These are phyloP conservation scores for Backusella liffmaniae DNA, from an alignment of 192 early-diverging fungal species.

Conservation along the genomic window DNA sequence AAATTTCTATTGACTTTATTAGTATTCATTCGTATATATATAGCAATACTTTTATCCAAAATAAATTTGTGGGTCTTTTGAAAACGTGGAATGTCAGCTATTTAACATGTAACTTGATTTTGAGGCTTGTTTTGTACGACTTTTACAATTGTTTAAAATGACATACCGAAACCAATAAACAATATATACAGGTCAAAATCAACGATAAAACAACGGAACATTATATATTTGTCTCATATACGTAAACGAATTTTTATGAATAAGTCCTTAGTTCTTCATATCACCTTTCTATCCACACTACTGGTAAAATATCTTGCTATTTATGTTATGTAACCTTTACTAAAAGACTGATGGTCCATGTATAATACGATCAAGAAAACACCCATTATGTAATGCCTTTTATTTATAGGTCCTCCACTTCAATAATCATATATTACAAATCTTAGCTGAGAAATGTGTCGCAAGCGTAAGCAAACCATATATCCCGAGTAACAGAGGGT, in stretches of 20 bases:
- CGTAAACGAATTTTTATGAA: no score
- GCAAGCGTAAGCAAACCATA: no score
- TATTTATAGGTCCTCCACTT: background rate
- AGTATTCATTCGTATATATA: background rate
- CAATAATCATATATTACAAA: no score
- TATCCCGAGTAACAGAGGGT: background rate
- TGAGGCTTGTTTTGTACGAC: background rate
- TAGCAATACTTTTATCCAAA: background rate
- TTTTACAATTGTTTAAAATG: background rate
- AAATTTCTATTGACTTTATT: background rate
- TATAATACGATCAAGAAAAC: no score
- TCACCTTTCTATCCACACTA: no score
- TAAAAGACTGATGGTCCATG: no score
- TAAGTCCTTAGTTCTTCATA: no score
- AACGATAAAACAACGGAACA: background rate
- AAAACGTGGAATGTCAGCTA: background rate
- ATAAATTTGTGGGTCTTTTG: background rate
- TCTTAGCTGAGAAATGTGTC: no score
- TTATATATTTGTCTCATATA: no score
- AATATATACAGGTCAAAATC: background rate
- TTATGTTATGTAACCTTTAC: no score
- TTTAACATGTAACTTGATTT: background rate
- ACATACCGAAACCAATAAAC: background rate
- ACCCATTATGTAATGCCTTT: no score
- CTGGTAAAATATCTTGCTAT: no score